Conservation (phyloP, 2,329 filamentous ascomycete genomes). For the Paracoccidioides brasiliensis region DNA sequence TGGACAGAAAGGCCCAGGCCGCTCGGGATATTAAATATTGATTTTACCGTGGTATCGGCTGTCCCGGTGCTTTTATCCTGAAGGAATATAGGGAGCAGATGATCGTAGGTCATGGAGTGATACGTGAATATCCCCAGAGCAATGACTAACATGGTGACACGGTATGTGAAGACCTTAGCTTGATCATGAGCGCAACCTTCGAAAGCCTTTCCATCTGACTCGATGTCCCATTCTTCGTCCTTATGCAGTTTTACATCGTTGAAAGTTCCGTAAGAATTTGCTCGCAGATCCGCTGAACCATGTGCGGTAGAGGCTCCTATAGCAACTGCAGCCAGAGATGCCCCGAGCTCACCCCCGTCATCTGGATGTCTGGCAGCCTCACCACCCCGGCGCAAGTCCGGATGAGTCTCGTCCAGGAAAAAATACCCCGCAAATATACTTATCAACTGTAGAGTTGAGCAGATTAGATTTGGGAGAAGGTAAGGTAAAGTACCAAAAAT, state of each 20-base stretch:
- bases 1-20: slow-evolving; percentile 54
- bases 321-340: slow-evolving; percentile 45
- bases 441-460: slow-evolving; percentile 58
- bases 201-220: slow-evolving; percentile 30
- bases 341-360: slow-evolving; percentile 8
- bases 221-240: slow-evolving; percentile 40
- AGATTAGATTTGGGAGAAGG: slow-evolving; percentile 77
- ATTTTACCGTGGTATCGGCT: slow-evolving; percentile 15
- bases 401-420: slow-evolving; percentile 78
- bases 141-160: slow-evolving; percentile 63
- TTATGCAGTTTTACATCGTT: slow-evolving; percentile 42
- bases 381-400: slow-evolving; percentile 52
- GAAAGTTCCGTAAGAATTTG: slow-evolving; percentile 72
- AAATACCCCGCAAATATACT: slow-evolving; percentile 73
- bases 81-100: slow-evolving; percentile 82
- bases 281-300: slow-evolving; percentile 57
- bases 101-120: slow-evolving; percentile 90
- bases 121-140: slow-evolving; percentile 84
- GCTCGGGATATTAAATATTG: slow-evolving; percentile 46
- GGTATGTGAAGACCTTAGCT: slow-evolving; percentile 42
- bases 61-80: slow-evolving; percentile 48
- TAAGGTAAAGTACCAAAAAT: slow-evolving; percentile 73
- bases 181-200: slow-evolving; percentile 10
- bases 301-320: slow-evolving; percentile 63
- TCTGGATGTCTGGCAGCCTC: slow-evolving; percentile 47